These are phyloP conservation scores for Madurella fahalii DNA, from an alignment of 2,329 filamentous ascomycete species.

Conservation along the genomic window DNA sequence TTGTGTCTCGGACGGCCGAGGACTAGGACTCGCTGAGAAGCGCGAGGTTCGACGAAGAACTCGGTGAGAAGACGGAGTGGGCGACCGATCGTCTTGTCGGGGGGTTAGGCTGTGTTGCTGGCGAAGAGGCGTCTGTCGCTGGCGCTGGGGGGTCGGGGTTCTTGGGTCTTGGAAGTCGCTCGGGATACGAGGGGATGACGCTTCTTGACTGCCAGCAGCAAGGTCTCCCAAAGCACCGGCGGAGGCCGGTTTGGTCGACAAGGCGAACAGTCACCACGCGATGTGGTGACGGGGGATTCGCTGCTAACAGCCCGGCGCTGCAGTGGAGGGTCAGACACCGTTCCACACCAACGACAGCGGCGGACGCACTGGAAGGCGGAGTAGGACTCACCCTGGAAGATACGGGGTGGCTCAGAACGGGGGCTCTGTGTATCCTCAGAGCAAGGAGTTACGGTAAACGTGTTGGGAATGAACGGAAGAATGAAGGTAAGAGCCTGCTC, in stretches of 20 bases:
- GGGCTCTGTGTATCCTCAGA: conserved; percentile 17
- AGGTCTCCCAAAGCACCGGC: conserved; percentile 34
- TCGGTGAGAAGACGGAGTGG: conserved; percentile 46
- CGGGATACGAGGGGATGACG: conserved; percentile 47
- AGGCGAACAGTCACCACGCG: conserved; percentile 37
- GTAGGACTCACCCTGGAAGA: conserved; percentile 19
- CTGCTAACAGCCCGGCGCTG: conserved; percentile 11
- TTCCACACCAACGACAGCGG: conserved; percentile 3
- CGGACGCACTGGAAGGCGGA: conserved; percentile 2
- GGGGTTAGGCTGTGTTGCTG: conserved; percentile 34
- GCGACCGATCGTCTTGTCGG: conserved; percentile 35
- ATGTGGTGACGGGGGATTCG: conserved; percentile 24
- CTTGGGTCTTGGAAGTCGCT: conserved; percentile 51
- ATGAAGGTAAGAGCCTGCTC: conserved; percentile 19
- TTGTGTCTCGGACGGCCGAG: conserved; percentile 30
- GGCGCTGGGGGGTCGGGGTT: conserved; percentile 34
- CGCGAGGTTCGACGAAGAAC: conserved; percentile 50
- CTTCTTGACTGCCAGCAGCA: conserved; percentile 46
- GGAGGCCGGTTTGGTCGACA: conserved; percentile 41
- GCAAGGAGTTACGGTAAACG: conserved; percentile 10
- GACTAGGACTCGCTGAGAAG: conserved; percentile 44
- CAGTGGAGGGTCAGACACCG: conserved; percentile 12
- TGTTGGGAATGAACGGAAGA: conserved; percentile 18
- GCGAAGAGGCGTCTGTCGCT: conserved; percentile 37
- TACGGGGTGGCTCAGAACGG: conserved; percentile 12